These are phyloP conservation scores for Voacanga thouarsii DNA, from an alignment of 257 asterid genomes.

Conservation along the genomic window DNA sequence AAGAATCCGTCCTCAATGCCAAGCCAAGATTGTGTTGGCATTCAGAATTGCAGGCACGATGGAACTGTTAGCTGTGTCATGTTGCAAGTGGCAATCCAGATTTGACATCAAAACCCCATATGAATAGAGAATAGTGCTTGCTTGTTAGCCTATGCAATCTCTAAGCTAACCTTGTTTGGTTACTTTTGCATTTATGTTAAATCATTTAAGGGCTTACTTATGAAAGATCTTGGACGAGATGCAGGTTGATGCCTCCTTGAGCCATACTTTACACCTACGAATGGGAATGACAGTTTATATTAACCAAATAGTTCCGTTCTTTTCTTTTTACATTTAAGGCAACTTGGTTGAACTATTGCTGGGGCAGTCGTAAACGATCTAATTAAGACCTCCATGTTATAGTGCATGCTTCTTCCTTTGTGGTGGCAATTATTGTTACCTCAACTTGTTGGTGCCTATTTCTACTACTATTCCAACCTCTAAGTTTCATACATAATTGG, in stretches of 20 bases:
- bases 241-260: background rate
- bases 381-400: background rate
- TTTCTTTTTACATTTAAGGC: background rate
- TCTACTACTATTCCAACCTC: background rate
- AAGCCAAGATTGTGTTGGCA: background rate
- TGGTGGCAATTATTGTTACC: background rate
- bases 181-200: background rate
- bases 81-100: background rate
- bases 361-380: background rate
- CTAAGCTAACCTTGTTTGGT: background rate
- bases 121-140: background rate
- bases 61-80: background rate
- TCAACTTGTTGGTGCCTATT: background rate
- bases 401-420: background rate
- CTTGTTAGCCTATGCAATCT: too few species aligned
- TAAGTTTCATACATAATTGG: background rate
- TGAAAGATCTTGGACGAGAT: background rate
- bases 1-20: background rate
- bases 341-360: background rate
- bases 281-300: background rate
- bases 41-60: background rate
- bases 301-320: background rate
- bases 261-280: background rate
- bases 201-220: background rate
- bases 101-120: background rate